These are phyloP conservation scores for Paramecium biaurelia DNA, from an alignment of 73 alveolate species.

Conservation along the genomic window DNA sequence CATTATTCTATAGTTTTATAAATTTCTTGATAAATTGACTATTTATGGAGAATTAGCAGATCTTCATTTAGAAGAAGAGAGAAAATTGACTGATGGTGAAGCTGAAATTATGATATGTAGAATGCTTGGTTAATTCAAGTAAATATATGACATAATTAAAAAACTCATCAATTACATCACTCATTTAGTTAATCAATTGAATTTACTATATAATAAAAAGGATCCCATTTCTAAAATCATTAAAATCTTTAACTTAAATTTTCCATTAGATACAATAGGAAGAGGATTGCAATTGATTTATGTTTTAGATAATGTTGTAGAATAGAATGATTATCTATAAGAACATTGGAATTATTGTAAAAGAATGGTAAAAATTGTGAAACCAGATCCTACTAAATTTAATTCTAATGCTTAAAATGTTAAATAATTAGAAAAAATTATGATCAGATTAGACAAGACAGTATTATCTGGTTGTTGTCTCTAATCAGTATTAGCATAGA, in stretches of 20 bases:
- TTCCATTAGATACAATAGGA: constrained; percentile 82
- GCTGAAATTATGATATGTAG: constrained; percentile 72
- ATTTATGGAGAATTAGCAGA: constrained; percentile 42
- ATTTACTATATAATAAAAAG: constrained; percentile 76
- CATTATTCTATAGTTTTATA: constrained; percentile 19
- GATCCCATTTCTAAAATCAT: constrained; percentile 69
- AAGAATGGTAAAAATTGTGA: constrained; percentile 78
- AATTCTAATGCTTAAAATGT: constrained; percentile 69
- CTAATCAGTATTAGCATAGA: constrained; percentile 48
- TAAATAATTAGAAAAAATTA: constrained; percentile 71
- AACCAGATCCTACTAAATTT: constrained; percentile 74
- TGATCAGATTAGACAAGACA: constrained; percentile 58
- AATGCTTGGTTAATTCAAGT: constrained; percentile 74
- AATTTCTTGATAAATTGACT: constrained; percentile 23
- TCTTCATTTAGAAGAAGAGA: constrained; percentile 71
- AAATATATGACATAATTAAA: constrained; percentile 76
- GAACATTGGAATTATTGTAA: constrained; percentile 82
- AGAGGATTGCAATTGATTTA: constrained; percentile 69
- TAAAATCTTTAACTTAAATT: constrained; percentile 70
- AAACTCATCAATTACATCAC: constrained; percentile 73
- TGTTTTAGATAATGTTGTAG: constrained; percentile 79
- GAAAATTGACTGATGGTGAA: constrained; percentile 72
- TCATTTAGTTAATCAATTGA: constrained; percentile 75
- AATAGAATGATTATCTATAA: constrained; percentile 76
- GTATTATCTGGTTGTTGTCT: constrained; percentile 65